A percentile compares a stretch with the other conserved stretches of the same genome.
phyloP scores from a whole-genome alignment of 2,329 filamentous ascomycete genomes.

The Sporothrix brunneoviolacea region DNA sequence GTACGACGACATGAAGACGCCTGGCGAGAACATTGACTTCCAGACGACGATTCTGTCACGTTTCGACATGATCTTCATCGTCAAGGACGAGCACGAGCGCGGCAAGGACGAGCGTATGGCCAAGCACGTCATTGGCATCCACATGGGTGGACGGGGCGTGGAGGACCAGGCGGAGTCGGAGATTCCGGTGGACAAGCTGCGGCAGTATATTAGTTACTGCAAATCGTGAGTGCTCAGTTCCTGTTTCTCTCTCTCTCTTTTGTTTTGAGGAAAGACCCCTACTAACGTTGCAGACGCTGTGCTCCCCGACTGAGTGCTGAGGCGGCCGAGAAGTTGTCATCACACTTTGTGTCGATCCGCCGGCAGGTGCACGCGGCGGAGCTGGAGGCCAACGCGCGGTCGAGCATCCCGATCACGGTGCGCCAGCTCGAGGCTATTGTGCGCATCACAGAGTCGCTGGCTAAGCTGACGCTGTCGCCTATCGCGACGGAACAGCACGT shows the following conservation, averaged over 20 bases:
- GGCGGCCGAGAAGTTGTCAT: constrained; percentile 91
- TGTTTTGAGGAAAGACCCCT: not conserved
- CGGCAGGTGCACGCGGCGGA: constrained; percentile 90
- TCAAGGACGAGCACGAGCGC: constrained; percentile 87
- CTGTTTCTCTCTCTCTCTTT: too few relatives aligned
- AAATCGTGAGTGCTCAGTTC: constrained; percentile 67
- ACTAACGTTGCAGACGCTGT: constrained; percentile 61
- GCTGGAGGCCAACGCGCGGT: constrained; percentile 80
- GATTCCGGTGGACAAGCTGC: constrained; percentile 94
- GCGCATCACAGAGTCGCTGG: constrained; percentile 91
- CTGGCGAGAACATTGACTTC: constrained; percentile 98
- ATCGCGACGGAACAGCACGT: constrained; percentile 88
- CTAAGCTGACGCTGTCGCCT: constrained; percentile 80
- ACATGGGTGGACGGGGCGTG: constrained; percentile 80
- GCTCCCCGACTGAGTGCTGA: constrained; percentile 84
- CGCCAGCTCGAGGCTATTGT: constrained; percentile 96
- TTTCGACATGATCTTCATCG: constrained; percentile 99
- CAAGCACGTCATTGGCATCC: constrained; percentile 93
- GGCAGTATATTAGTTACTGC: constrained; percentile 94
- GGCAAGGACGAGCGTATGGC: constrained; percentile 89
- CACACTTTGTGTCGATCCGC: constrained; percentile 93
- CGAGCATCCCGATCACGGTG: constrained; percentile 93
- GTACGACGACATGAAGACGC: constrained; percentile 96
- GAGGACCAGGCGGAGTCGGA: constrained; percentile 82
- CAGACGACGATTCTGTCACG: constrained; percentile 96